phyloP scores from a whole-genome alignment of 176 grass and related monocot genomes.

The Metroxylon sagu region DNA sequence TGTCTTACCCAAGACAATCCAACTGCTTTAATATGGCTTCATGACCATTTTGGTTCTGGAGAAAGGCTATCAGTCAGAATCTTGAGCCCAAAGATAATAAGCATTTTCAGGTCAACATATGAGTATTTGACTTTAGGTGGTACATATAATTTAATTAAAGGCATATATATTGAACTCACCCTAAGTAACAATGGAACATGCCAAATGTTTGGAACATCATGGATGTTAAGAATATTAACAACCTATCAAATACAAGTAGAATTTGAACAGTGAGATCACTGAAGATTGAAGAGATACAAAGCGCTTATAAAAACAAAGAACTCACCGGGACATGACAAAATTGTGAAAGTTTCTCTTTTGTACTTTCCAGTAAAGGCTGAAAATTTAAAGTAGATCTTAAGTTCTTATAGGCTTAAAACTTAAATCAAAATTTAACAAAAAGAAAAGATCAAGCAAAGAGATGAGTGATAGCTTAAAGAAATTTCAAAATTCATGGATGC shows the following conservation, averaged over 20 bases:
- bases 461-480: no score
- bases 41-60: conserved; percentile 92
- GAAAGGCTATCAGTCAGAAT: conserved; percentile 11
- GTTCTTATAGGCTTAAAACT: background rate
- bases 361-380: conserved; percentile 74
- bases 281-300: conserved; percentile 1
- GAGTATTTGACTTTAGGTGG: background rate
- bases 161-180: conserved; percentile 46
- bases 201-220: conserved; percentile 98
- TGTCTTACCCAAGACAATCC: conserved; percentile 55
- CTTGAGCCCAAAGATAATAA: no score
- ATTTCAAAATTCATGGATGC: no score
- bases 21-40: conserved; percentile 90
- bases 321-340: conserved; percentile 98
- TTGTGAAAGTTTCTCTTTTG: conserved; percentile 92
- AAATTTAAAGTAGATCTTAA: conserved; percentile 14
- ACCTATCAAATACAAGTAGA: conserved; percentile 40
- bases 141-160: conserved; percentile 9
- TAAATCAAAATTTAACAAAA: background rate
- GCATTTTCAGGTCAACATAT: no score
- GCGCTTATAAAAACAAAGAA: conserved; percentile 7
- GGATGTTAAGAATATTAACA: conserved; percentile 87
- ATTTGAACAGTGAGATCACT: conserved; percentile 20
- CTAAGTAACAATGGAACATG: conserved; percentile 90
- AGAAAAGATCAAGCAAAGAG: background rate